Conservation (phyloP, 768 basidiomycete genomes). For the Russula sp. region DNA sequence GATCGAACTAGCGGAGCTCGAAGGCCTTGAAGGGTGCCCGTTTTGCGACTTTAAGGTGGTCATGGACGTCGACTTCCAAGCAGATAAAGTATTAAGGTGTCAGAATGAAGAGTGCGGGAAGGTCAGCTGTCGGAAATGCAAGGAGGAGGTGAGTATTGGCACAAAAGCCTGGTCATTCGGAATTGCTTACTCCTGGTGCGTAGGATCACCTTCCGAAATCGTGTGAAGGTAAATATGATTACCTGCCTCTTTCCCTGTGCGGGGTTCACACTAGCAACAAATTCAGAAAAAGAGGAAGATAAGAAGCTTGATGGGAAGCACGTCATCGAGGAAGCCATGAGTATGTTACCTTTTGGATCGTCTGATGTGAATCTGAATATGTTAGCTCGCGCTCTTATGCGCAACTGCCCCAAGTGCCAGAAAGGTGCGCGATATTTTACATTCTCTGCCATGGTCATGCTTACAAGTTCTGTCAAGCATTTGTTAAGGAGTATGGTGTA, state of each 20-base stretch:
- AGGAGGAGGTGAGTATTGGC: conserved; percentile 50
- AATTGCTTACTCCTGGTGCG: conserved; percentile 8
- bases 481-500: conserved; percentile 76
- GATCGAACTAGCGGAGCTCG: conserved; percentile 69
- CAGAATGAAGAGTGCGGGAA: conserved; percentile 62
- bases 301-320: conserved; percentile 69
- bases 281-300: conserved; percentile 68
- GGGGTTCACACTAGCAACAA: conserved; percentile 9
- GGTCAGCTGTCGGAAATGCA: conserved; percentile 76
- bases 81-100: conserved; percentile 38
- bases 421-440: conserved; percentile 45
- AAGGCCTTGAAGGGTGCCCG: conserved; percentile 83
- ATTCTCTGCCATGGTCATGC: neutral
- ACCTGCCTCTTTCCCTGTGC: neutral
- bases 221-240: conserved; percentile 52
- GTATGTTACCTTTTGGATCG: conserved; percentile 35
- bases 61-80: conserved; percentile 43
- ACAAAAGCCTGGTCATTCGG: neutral
- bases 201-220: conserved; percentile 79
- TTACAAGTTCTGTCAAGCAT: conserved; percentile 41
- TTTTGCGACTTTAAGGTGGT: conserved; percentile 80
- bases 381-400: conserved; percentile 72
- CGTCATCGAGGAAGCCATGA: conserved; percentile 90
- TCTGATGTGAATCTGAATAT: conserved; percentile 5
- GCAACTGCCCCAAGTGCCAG: conserved; percentile 81